Evolutionary conservation across 148 eudicot species (phyloP).

Genomic region (Vaccinium darrowii): DNA sequence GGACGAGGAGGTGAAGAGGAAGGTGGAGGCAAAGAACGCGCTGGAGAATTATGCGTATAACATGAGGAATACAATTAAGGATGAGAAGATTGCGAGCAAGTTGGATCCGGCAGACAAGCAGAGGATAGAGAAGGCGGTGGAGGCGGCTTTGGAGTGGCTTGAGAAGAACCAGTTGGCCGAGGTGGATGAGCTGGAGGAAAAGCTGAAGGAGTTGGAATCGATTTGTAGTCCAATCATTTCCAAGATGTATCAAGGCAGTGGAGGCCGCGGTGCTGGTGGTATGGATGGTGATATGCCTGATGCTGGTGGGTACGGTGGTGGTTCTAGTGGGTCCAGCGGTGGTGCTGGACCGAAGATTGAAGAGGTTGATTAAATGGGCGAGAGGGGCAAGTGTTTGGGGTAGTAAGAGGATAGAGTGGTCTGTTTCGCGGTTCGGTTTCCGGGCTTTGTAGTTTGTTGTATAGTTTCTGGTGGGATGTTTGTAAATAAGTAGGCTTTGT

Average conservation of each 20-base stretch:
- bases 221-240: constrained; percentile 34
- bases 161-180: constrained; percentile 35
- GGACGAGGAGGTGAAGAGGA: constrained; percentile 41
- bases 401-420: neutral
- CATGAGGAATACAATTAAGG: constrained; percentile 35
- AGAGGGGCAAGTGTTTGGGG: neutral
- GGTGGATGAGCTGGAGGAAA: constrained; percentile 29
- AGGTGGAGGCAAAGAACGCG: constrained; percentile 35
- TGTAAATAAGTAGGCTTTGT: neutral
- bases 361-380: constrained; percentile 24
- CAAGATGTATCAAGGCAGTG: constrained; percentile 24
- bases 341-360: constrained; percentile 35
- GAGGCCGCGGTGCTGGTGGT: constrained; percentile 1
- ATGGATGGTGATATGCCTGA: constrained; percentile 20
- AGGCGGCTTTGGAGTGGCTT: constrained; percentile 33
- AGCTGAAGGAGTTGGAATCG: constrained; percentile 28
- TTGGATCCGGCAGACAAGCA: constrained; percentile 17
- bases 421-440: neutral
- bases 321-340: neutral
- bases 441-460: neutral
- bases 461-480: neutral
- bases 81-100: constrained; percentile 29
- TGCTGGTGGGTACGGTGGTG: constrained; percentile 17
- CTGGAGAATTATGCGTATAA: constrained; percentile 31
- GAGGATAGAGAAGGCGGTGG: constrained; percentile 36